Evolutionary conservation across 108 stramenopile species (phyloP).

Genomic region (Fistulifera pelliculosa): DNA sequence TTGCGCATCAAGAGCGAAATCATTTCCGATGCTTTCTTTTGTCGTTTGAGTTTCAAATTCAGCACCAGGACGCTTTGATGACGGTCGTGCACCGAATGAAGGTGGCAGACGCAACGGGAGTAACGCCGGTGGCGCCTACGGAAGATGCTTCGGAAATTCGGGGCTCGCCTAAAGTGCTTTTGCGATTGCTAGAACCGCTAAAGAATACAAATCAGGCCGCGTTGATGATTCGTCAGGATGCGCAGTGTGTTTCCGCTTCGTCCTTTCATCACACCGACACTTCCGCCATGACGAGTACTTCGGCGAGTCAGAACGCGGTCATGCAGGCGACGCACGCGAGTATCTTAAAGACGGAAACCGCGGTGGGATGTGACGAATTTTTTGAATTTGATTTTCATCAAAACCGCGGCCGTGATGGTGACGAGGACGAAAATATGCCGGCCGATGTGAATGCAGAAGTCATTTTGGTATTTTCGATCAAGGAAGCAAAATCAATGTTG

Average conservation of each 20-base stretch:
- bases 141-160: constrained; percentile 58
- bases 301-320: constrained; percentile 23
- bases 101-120: constrained; percentile 40
- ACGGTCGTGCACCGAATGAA: constrained; percentile 52
- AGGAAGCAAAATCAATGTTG: constrained; percentile 74
- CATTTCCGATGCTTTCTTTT: constrained; percentile 30
- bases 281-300: not conserved
- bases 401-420: constrained; percentile 23
- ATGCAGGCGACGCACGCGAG: constrained; percentile 23
- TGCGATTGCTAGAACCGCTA: constrained; percentile 63
- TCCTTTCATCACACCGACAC: constrained; percentile 42
- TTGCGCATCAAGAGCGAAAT: constrained; percentile 41
- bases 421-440: constrained; percentile 32
- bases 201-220: constrained; percentile 54
- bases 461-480: constrained; percentile 69
- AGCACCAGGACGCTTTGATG: constrained; percentile 19
- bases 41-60: constrained; percentile 54
- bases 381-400: constrained; percentile 58
- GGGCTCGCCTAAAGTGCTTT: constrained; percentile 49
- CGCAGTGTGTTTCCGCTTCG: constrained; percentile 32
- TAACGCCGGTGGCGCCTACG: constrained; percentile 46
- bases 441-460: constrained; percentile 57
- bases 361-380: constrained; percentile 56
- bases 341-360: constrained; percentile 71
- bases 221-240: constrained; percentile 21